phyloP scores from a whole-genome alignment of 2,329 filamentous ascomycete genomes.

The Trichoderma oligosporum region DNA sequence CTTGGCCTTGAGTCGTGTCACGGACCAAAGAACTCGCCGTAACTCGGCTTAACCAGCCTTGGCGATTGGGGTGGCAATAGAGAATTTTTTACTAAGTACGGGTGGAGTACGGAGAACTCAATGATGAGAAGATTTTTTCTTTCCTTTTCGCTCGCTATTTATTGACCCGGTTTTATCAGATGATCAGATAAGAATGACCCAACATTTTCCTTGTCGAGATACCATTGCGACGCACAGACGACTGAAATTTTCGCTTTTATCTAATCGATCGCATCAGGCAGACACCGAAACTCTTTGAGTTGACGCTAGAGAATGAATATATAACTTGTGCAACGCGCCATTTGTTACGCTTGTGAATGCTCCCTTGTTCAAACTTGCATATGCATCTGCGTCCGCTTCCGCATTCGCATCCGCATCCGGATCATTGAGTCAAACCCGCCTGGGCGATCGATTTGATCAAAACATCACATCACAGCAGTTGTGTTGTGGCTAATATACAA shows the following conservation, averaged over 20 bases:
- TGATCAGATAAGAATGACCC: conserved; percentile 9
- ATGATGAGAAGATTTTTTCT: conserved; percentile 9
- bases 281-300: conserved; percentile 1
- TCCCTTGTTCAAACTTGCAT: conserved; percentile 5
- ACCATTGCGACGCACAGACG: not conserved
- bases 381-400: not conserved
- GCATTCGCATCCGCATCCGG: conserved; percentile 11
- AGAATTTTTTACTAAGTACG: no score
- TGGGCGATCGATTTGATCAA: not conserved
- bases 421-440: not conserved
- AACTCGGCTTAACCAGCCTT: conserved; percentile 3
- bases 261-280: conserved; percentile 17
- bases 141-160: not conserved
- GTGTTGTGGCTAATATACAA: no score
- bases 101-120: no score
- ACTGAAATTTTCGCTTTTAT: not conserved
- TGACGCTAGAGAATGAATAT: conserved; percentile 11
- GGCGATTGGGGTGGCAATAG: not conserved
- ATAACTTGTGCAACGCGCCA: conserved; percentile 3
- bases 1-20: not conserved
- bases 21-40: not conserved
- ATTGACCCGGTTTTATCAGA: conserved; percentile 10
- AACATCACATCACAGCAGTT: no score
- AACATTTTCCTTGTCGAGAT: not conserved
- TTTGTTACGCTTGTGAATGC: not conserved